phyloP scores from a whole-genome alignment of 176 grass and related monocot species.

The Bonia amplexicaulis region DNA sequence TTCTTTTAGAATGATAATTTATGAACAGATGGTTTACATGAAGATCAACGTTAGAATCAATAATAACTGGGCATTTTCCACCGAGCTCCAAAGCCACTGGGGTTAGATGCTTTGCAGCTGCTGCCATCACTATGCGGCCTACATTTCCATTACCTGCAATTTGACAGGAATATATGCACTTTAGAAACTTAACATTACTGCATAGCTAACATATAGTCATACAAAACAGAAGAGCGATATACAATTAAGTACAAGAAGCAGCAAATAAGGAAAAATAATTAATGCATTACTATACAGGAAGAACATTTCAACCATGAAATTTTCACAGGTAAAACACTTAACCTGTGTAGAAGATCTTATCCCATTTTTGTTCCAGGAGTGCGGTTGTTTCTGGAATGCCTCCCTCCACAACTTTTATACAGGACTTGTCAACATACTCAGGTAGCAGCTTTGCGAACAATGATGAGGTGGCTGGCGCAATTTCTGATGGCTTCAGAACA shows the following conservation, averaged over 20 bases:
- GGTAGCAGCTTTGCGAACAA: conserved; percentile 73
- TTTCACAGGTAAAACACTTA: background rate
- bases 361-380: conserved; percentile 85
- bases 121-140: conserved; percentile 71
- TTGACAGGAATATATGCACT: background rate
- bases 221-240: background rate
- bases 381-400: conserved; percentile 54
- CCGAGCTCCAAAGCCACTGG: conserved; percentile 86
- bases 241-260: background rate
- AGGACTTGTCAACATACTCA: conserved; percentile 79
- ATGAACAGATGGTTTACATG: conserved; percentile 49
- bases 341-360: conserved; percentile 99
- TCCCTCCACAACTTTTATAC: conserved; percentile 88
- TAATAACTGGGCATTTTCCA: conserved; percentile 86
- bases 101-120: conserved; percentile 84
- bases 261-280: background rate
- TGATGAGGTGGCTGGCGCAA: conserved; percentile 71
- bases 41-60: conserved; percentile 72
- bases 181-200: background rate
- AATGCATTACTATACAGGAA: background rate
- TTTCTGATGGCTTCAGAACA: conserved; percentile 87
- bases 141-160: conserved; percentile 63
- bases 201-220: background rate
- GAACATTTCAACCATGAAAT: background rate
- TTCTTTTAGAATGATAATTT: background rate